Base-by-base conservation (phyloP, 768 basidiomycete species). In the Rhodosporidiobolus sp. region DNA sequence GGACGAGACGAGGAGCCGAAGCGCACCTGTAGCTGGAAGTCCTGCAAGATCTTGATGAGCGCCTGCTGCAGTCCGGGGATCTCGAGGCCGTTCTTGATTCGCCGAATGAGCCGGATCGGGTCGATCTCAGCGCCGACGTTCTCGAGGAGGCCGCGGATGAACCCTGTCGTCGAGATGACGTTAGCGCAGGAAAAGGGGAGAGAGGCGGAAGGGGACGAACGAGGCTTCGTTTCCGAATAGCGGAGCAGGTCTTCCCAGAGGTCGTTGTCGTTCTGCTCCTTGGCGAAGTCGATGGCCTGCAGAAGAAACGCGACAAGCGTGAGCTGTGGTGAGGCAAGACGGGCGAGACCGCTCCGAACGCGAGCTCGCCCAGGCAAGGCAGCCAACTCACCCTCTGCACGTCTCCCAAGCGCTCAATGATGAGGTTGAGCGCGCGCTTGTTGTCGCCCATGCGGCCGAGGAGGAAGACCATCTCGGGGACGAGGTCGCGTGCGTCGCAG, bases 361-460 rank as follows among this genome's bases (percentile, higher is more conserved):
- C 30, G 24, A 17, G 49, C 32, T 11, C 19, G 49, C 43, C 43
- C 30, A 30, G 35, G 16, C 34, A 30, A 14, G 58, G n/a, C 52
- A 30, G 7, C 38, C 38, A 24, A 81, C 87, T 63, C 79, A 90
- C 94, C 69, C 92, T 84, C 73, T 93, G 86, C 0, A 98, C 96
- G 78, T 98, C 94, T 0, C 90, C 93, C 9, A 98, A 83, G 24
- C 93, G 86, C 80, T 98, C 94, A 69, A 99, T 98, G 76, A 99
- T 98, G 28, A 99, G 86, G 70, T 88, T 90, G 72, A 99, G 81
- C 3, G 95, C 96, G 77, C 92, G 86, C 84, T 94, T 95, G 81
- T 96, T 96, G 81, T 97, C 92, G 16, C 96, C 96, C 94, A 98
- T 97, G 38, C 92, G 87, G 0, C 95, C 96, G 1, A 98, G 87